A percentile compares a stretch with the other conserved stretches of the same genome.
phyloP scores from a whole-genome alignment of 139 green algal species.

The Tetraselmis striata region DNA sequence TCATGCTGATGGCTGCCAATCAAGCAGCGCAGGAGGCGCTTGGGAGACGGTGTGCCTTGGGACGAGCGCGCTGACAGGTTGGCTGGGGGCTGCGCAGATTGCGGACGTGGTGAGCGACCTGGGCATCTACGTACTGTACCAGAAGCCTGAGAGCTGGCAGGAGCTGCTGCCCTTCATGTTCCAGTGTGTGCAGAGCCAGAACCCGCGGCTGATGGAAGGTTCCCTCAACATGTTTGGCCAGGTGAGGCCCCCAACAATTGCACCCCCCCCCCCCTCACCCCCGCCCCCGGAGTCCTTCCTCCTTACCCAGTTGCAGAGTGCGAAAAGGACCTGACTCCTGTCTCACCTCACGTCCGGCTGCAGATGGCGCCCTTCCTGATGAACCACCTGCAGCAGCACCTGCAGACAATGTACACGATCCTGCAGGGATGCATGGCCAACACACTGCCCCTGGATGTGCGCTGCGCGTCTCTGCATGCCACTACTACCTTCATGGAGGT shows the following conservation, averaged over 20 bases:
- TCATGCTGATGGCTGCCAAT: background rate
- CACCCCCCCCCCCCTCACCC: background rate
- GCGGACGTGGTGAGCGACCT: slow-evolving; percentile 9
- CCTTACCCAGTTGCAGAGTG: too few relatives aligned
- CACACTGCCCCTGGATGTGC: slow-evolving; percentile 35
- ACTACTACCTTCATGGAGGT: slow-evolving; percentile 65
- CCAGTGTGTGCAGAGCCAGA: slow-evolving; percentile 51
- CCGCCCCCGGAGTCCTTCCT: too few relatives aligned
- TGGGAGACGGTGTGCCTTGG: background rate
- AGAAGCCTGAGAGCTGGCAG: slow-evolving; percentile 55
- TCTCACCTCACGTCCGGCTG: too few relatives aligned
- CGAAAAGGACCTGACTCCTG: too few relatives aligned
- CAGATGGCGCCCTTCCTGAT: slow-evolving; percentile 58
- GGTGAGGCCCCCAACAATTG: too few relatives aligned
- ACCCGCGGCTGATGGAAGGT: slow-evolving; percentile 19
- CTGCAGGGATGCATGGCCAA: slow-evolving; percentile 23
- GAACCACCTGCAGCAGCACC: slow-evolving; percentile 43
- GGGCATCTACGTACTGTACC: slow-evolving; percentile 1
- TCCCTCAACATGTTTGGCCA: slow-evolving; percentile 36
- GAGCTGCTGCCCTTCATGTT: slow-evolving; percentile 93
- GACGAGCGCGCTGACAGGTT: background rate
- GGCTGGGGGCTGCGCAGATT: background rate
- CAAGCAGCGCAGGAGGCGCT: background rate
- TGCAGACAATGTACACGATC: slow-evolving; percentile 35
- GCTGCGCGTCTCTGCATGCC: slow-evolving; percentile 63